phyloP scores from a whole-genome alignment of 768 basidiomycete species.

The Clavaria fumosa region DNA sequence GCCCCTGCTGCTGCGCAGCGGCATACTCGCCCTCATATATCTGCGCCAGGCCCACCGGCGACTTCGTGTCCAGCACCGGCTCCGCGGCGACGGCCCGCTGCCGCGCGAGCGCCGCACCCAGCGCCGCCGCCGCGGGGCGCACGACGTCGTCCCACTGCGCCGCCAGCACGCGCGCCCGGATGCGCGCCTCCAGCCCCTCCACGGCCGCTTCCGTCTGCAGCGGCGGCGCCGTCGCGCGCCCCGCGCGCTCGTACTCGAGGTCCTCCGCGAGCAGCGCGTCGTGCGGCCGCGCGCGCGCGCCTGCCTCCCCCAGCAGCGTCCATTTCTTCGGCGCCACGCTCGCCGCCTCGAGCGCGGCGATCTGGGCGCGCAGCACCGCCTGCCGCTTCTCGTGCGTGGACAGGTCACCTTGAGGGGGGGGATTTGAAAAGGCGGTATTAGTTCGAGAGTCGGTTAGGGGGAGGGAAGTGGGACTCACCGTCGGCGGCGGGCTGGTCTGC shows the following conservation, averaged over 20 bases:
- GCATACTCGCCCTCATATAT: conserved; percentile 92
- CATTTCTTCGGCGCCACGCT: conserved; percentile 86
- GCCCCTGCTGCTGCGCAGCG: conserved; percentile 42
- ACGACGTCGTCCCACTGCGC: conserved; percentile 84
- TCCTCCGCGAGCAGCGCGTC: conserved; percentile 89
- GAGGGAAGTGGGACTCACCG: neutral
- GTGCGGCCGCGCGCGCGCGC: conserved; percentile 66
- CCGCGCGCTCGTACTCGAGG: conserved; percentile 84
- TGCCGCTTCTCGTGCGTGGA: conserved; percentile 74
- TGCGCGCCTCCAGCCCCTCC: conserved; percentile 69
- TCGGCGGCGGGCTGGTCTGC: conserved; percentile 15
- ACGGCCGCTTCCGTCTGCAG: conserved; percentile 83
- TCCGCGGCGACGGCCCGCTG: conserved; percentile 63
- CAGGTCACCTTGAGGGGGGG: conserved; percentile 26
- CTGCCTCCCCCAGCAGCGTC: conserved; percentile 86
- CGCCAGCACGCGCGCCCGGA: conserved; percentile 79
- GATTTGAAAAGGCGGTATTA: neutral
- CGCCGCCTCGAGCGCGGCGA: conserved; percentile 65
- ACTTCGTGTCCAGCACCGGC: conserved; percentile 83
- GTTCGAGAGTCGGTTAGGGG: neutral
- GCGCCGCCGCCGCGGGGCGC: conserved; percentile 74
- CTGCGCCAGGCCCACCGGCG: conserved; percentile 79
- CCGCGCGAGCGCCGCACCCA: conserved; percentile 85
- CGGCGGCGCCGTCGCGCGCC: conserved; percentile 71
- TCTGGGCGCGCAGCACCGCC: conserved; percentile 59